Evolutionary conservation across 108 stramenopile species (phyloP).

Genomic region (Nitzschia sp.): DNA sequence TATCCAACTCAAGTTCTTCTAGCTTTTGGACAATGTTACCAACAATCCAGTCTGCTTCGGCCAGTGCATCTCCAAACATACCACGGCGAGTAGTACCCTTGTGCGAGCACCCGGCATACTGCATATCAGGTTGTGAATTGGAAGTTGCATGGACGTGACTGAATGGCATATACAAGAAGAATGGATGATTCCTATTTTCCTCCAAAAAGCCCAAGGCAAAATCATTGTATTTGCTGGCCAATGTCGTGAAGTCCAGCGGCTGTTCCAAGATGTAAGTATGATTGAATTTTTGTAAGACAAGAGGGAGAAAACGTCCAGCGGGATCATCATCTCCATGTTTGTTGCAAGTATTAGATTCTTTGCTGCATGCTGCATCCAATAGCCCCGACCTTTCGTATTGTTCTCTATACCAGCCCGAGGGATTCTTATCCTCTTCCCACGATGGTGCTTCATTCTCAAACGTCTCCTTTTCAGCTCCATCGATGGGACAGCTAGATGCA

Average conservation of each 20-base stretch:
- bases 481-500: slow-evolving; percentile 4
- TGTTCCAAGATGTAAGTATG: slow-evolving; percentile 50
- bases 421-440: neutral
- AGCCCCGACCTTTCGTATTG: slow-evolving; percentile 3
- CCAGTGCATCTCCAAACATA: slow-evolving; percentile 52
- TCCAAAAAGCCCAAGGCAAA: slow-evolving; percentile 43
- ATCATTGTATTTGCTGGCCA: slow-evolving; percentile 47
- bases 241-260: slow-evolving; percentile 51
- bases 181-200: slow-evolving; percentile 33
- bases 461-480: neutral
- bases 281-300: slow-evolving; percentile 45
- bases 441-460: neutral
- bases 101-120: slow-evolving; percentile 36
- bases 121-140: slow-evolving; percentile 19
- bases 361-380: neutral
- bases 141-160: slow-evolving; percentile 53
- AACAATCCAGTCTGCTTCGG: slow-evolving; percentile 49
- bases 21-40: slow-evolving; percentile 40
- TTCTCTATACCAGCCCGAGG: slow-evolving; percentile 2
- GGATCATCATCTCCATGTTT: slow-evolving; percentile 21
- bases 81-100: slow-evolving; percentile 34
- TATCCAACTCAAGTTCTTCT: slow-evolving; percentile 21
- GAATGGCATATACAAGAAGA: slow-evolving; percentile 61
- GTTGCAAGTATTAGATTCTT: neutral
- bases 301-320: slow-evolving; percentile 27